Evolutionary conservation across 768 basidiomycete genomes (phyloP).

Genomic region (Solioccasus polychromus): DNA sequence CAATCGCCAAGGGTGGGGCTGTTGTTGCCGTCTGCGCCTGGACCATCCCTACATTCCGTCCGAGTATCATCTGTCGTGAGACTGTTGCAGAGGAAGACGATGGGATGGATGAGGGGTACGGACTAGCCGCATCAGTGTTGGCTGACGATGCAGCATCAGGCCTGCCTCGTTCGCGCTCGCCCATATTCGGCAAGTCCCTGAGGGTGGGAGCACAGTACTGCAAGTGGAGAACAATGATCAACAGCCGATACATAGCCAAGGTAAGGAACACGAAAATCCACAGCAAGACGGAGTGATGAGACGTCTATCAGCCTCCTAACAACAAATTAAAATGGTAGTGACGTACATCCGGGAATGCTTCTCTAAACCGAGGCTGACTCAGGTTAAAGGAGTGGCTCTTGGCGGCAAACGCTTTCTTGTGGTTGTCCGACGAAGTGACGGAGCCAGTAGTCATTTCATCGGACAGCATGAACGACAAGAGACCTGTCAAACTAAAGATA

Average conservation of each 20-base stretch:
- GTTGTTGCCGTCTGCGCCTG: conserved; percentile 15
- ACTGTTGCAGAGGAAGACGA: conserved; percentile 22
- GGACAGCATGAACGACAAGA: conserved; percentile 91
- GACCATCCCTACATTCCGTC: conserved; percentile 20
- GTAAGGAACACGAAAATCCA: conserved; percentile 14
- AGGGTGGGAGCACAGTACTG: conserved; percentile 69
- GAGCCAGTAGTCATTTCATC: conserved; percentile 98
- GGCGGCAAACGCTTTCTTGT: conserved; percentile 74
- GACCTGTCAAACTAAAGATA: conserved; percentile 74
- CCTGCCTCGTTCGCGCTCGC: conserved; percentile 66
- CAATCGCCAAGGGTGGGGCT: conserved; percentile 8
- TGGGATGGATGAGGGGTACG: conserved; percentile 12
- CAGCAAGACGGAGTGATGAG: conserved; percentile 16
- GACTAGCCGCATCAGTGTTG: conserved; percentile 15
- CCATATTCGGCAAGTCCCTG: conserved; percentile 92
- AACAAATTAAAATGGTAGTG: conserved; percentile 12
- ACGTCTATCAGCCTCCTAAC: conserved; percentile 21
- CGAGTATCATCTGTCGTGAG: conserved; percentile 19
- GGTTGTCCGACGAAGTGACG: conserved; percentile 71
- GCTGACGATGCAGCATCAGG: conserved; percentile 30
- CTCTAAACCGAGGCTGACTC: conserved; percentile 72
- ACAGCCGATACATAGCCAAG: conserved; percentile 12
- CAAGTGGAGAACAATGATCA: conserved; percentile 17
- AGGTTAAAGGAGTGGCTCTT: conserved; percentile 88
- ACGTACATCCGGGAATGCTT: conserved; percentile 85